Conservation (phyloP, 768 basidiomycete genomes). For the Leccinum uliginosum region DNA sequence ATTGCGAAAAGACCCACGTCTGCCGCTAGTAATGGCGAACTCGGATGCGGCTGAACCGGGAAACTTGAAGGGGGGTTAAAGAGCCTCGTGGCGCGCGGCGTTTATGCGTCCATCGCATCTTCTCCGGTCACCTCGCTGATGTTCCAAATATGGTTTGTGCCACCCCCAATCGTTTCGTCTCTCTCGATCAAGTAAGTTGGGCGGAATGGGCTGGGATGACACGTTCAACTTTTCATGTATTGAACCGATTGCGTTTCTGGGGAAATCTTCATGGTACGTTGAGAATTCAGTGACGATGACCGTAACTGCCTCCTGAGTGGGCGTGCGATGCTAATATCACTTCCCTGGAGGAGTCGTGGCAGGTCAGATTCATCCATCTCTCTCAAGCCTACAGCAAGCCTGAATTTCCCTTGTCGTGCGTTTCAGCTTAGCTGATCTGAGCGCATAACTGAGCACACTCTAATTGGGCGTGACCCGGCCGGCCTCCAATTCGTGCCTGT, state of each 20-base stretch:
- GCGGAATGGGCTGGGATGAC: background rate
- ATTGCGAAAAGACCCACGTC: background rate
- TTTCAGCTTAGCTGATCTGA: background rate
- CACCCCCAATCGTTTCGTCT: background rate
- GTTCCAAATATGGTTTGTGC: conserved; percentile 1
- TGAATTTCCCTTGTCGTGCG: background rate
- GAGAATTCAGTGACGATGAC: background rate
- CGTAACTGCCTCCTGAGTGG: background rate
- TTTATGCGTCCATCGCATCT: background rate
- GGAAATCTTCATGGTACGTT: background rate
- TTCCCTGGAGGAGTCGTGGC: background rate
- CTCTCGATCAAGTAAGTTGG: background rate
- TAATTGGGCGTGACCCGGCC: background rate
- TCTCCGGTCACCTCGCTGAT: background rate
- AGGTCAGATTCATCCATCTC: background rate
- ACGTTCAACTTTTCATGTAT: background rate
- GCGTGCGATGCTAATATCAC: background rate
- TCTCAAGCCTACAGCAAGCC: background rate
- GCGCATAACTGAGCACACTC: background rate
- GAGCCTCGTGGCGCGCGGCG: conserved; percentile 3
- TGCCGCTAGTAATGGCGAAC: background rate
- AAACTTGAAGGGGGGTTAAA: background rate
- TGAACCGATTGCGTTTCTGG: background rate
- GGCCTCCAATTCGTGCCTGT: background rate
- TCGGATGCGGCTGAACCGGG: background rate